A percentile compares a stretch with the other conserved stretches of the same genome.
phyloP scores from a whole-genome alignment of 768 basidiomycete genomes.

The Tremella mesenterica region DNA sequence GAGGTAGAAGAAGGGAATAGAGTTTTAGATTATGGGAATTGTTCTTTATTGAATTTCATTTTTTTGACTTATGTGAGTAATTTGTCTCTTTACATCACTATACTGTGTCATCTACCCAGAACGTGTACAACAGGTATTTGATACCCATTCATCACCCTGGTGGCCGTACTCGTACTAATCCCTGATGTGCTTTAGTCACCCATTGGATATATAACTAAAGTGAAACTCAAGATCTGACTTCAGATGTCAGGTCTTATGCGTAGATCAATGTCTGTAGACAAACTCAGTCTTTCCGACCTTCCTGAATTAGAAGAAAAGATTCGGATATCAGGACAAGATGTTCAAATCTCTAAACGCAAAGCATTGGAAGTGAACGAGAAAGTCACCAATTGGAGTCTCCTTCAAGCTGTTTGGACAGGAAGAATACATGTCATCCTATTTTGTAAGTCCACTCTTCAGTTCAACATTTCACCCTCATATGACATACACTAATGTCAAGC shows the following conservation, averaged over 20 bases:
- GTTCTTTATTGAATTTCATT: conserved; percentile 24
- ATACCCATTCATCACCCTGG: neutral
- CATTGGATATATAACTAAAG: too few relatives aligned
- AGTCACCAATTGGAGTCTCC: conserved; percentile 20
- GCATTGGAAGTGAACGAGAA: neutral
- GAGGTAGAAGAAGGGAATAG: conserved; percentile 5
- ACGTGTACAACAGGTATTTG: too few relatives aligned
- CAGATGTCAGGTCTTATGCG: conserved; percentile 20
- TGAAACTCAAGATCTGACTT: too few relatives aligned
- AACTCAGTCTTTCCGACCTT: conserved; percentile 18
- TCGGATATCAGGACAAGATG: conserved; percentile 14
- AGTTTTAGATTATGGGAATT: conserved; percentile 25
- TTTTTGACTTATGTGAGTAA: conserved; percentile 25
- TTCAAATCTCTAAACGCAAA: neutral
- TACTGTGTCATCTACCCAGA: too few relatives aligned
- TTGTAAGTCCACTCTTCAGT: conserved; percentile 11
- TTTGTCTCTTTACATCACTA: too few relatives aligned
- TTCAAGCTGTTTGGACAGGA: conserved; percentile 20
- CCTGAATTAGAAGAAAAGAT: conserved; percentile 28
- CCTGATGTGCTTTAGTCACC: too few relatives aligned
- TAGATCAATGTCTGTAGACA: conserved; percentile 14
- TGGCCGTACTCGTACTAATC: neutral
- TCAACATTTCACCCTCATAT: neutral
- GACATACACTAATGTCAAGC: conserved; percentile 17
- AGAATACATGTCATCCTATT: conserved; percentile 11